These are phyloP conservation scores for Daldinia loculata DNA, from an alignment of 495 filamentous ascomycete genomes.

Conservation along the genomic window DNA sequence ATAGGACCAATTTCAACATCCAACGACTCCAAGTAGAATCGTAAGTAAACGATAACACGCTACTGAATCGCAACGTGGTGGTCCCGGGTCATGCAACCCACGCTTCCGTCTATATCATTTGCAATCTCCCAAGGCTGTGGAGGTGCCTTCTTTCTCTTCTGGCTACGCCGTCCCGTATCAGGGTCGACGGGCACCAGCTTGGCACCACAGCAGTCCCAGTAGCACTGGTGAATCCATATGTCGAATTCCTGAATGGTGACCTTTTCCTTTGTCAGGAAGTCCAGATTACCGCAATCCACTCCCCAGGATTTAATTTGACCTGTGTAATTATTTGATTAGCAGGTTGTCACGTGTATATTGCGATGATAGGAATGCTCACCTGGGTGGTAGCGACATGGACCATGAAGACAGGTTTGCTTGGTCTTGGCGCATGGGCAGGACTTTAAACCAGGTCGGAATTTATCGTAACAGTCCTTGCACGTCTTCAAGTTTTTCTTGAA, in stretches of 20 bases:
- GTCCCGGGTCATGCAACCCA: conserved; percentile 1
- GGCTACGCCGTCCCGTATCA: conserved; percentile 1
- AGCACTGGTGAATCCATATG: conserved; percentile 22
- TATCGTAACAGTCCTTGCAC: conserved; percentile 16
- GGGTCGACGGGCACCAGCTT: conserved; percentile 14
- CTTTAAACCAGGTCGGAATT: not conserved
- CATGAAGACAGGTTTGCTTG: not conserved
- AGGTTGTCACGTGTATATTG: not conserved
- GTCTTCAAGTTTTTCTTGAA: not conserved
- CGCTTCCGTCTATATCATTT: conserved; percentile 2
- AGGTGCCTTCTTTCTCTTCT: not conserved
- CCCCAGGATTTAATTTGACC: conserved; percentile 9
- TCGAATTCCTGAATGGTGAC: conserved; percentile 15
- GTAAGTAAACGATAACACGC: not conserved
- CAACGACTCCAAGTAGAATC: not conserved
- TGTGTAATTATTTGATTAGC: conserved; percentile 5
- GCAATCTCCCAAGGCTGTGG: conserved; percentile 8
- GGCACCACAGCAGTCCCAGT: conserved; percentile 26
- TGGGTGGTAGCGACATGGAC: conserved; percentile 18
- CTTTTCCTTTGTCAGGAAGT: not conserved
- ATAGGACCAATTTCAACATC: not conserved
- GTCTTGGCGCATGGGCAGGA: not conserved
- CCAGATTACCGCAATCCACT: not conserved
- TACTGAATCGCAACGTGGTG: conserved; percentile 7
- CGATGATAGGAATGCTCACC: conserved; percentile 9